These are phyloP conservation scores for Chenopodium suecicum DNA, from an alignment of 148 eudicot genomes.

Conservation along the genomic window DNA sequence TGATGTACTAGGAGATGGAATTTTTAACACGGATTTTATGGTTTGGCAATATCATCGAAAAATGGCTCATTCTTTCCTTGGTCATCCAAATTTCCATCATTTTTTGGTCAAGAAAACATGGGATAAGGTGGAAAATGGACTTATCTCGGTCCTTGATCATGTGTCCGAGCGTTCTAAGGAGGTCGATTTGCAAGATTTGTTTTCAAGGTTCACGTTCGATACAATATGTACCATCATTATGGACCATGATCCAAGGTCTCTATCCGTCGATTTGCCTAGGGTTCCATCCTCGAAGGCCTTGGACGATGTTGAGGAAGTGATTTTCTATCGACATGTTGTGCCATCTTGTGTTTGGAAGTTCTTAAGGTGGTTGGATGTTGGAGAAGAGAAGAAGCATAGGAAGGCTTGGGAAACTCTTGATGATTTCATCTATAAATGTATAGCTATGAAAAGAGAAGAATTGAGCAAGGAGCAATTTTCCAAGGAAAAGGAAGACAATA, in stretches of 20 bases:
- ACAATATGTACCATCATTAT: conserved; percentile 44
- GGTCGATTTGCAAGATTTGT: conserved; percentile 57
- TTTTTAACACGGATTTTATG: conserved; percentile 44
- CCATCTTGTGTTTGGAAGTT: conserved; percentile 56
- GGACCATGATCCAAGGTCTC: conserved; percentile 45
- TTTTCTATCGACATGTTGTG: conserved; percentile 39
- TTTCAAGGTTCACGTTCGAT: conserved; percentile 59
- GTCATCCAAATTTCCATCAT: conserved; percentile 31
- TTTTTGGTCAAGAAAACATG: conserved; percentile 32
- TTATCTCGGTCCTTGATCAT: conserved; percentile 44
- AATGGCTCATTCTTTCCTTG: conserved; percentile 33
- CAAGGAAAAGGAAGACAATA: background rate
- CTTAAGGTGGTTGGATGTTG: conserved; percentile 49
- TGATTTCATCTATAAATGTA: conserved; percentile 29
- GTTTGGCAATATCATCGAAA: conserved; percentile 47
- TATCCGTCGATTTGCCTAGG: conserved; percentile 35
- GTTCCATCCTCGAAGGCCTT: conserved; percentile 49
- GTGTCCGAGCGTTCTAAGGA: conserved; percentile 23
- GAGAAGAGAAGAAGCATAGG: conserved; percentile 35
- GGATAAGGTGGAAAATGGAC: conserved; percentile 38
- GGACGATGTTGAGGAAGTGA: conserved; percentile 45
- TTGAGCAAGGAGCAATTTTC: background rate
- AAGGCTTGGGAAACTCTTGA: conserved; percentile 47
- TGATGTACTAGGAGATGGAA: conserved; percentile 57
- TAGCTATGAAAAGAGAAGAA: conserved; percentile 31